Evolutionary conservation across 2,329 filamentous ascomycete species (phyloP).

Genomic region (Cylindrodendrum hubeiense): DNA sequence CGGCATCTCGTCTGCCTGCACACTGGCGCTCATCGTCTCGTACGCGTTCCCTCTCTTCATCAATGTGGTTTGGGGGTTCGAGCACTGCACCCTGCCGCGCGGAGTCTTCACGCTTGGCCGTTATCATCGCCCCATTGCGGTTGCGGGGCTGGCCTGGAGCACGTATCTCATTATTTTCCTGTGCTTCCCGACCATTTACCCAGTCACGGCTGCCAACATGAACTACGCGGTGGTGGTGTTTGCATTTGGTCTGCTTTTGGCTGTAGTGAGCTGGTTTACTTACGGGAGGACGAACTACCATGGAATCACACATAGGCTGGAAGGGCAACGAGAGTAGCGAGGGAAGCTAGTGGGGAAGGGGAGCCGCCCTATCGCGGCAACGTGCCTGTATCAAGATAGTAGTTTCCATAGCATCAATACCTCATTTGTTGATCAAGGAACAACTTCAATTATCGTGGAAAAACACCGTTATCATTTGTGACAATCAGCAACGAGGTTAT

Average conservation of each 20-base stretch:
- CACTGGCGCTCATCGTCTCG: conserved; percentile 10
- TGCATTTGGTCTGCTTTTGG: neutral
- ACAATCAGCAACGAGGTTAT: neutral
- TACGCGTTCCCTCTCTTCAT: conserved; percentile 11
- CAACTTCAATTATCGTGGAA: neutral
- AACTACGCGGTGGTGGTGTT: conserved; percentile 21
- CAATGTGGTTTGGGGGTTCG: conserved; percentile 17
- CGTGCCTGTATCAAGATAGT: neutral
- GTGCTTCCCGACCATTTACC: conserved; percentile 17
- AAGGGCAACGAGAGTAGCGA: neutral
- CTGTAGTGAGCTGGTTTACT: conserved; percentile 11
- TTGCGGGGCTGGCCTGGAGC: conserved; percentile 2
- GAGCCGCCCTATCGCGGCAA: neutral
- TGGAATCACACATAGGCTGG: conserved; percentile 4
- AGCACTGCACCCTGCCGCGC: conserved; percentile 13
- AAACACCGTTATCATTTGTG: neutral
- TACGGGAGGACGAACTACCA: conserved; percentile 9
- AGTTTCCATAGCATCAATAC: neutral
- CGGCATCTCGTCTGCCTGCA: conserved; percentile 16
- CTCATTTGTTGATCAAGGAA: neutral
- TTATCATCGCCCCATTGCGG: conserved; percentile 9
- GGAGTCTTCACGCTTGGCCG: conserved; percentile 4
- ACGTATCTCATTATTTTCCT: conserved; percentile 12
- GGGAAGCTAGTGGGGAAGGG: neutral
- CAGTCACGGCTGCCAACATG: conserved; percentile 16